phyloP scores from a whole-genome alignment of 2,329 filamentous ascomycete genomes.

The Lecanicillium sp. region DNA sequence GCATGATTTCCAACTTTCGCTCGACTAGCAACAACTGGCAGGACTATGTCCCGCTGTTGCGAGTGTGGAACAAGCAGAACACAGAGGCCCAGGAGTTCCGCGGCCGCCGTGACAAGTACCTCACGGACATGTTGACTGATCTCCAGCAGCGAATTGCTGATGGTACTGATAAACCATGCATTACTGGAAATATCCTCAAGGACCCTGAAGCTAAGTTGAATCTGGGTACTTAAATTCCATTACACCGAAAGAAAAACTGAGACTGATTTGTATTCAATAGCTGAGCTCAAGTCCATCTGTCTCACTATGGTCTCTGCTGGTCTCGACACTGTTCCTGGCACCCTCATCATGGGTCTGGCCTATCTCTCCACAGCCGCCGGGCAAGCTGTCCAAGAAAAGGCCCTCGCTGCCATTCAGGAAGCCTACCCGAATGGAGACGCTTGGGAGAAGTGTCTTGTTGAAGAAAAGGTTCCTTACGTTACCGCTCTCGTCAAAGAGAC shows the following conservation, averaged over 20 bases:
- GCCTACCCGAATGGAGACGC: constrained; percentile 68
- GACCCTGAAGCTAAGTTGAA: constrained; percentile 38
- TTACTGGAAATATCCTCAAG: constrained; percentile 49
- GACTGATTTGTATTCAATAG: constrained; percentile 31
- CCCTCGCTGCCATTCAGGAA: constrained; percentile 63
- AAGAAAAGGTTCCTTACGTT: constrained; percentile 72
- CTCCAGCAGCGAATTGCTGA: constrained; percentile 34
- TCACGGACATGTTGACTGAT: constrained; percentile 60
- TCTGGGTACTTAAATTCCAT: constrained; percentile 20
- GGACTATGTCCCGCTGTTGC: constrained; percentile 73
- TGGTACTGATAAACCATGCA: constrained; percentile 36
- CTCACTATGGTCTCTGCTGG: constrained; percentile 78
- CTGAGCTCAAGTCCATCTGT: constrained; percentile 74
- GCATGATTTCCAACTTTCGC: constrained; percentile 68
- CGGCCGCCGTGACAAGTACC: constrained; percentile 60
- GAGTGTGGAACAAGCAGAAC: constrained; percentile 57
- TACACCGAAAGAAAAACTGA: neutral
- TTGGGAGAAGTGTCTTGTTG: constrained; percentile 66
- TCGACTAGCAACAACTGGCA: constrained; percentile 80
- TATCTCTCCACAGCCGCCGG: constrained; percentile 64
- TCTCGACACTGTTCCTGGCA: constrained; percentile 74
- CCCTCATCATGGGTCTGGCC: constrained; percentile 73
- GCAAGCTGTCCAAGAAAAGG: constrained; percentile 63
- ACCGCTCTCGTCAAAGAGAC: constrained; percentile 75
- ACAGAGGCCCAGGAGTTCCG: constrained; percentile 59